These are phyloP conservation scores for Rhypophila decipiens DNA, from an alignment of 495 filamentous ascomycete genomes.

Conservation along the genomic window DNA sequence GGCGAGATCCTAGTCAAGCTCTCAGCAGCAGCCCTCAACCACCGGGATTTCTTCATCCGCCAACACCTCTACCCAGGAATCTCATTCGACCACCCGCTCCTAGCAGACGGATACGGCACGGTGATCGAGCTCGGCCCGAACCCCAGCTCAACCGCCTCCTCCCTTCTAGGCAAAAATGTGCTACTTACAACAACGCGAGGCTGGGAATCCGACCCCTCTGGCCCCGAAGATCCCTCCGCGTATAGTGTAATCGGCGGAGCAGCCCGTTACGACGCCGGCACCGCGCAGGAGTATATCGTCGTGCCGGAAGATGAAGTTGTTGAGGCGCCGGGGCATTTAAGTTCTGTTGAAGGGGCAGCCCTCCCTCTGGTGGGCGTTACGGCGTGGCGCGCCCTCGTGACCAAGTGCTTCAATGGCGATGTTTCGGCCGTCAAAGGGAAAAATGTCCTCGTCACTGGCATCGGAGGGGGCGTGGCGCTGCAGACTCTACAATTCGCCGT, in stretches of 20 bases:
- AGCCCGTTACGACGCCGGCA: constrained; percentile 55
- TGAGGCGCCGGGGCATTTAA: constrained; percentile 64
- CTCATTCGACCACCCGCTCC: constrained; percentile 66
- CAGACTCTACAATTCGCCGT: constrained; percentile 64
- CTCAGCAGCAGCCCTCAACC: constrained; percentile 76
- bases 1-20: constrained; percentile 63
- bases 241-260: constrained; percentile 72
- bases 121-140: constrained; percentile 57
- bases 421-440: constrained; percentile 48
- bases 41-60: constrained; percentile 87
- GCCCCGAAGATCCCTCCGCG: constrained; percentile 54
- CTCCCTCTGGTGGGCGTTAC: constrained; percentile 78
- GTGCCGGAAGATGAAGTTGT: constrained; percentile 68
- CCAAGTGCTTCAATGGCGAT: constrained; percentile 46
- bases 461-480: constrained; percentile 75
- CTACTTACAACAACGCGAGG: constrained; percentile 67
- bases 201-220: constrained; percentile 63
- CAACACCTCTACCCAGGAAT: constrained; percentile 83
- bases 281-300: constrained; percentile 62
- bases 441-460: constrained; percentile 69
- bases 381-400: constrained; percentile 77
- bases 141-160: constrained; percentile 24
- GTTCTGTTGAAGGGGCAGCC: constrained; percentile 66
- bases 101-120: constrained; percentile 71
- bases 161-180: constrained; percentile 57